phyloP scores from a whole-genome alignment of 768 basidiomycete genomes.

The Amanita pseudoporphyria region DNA sequence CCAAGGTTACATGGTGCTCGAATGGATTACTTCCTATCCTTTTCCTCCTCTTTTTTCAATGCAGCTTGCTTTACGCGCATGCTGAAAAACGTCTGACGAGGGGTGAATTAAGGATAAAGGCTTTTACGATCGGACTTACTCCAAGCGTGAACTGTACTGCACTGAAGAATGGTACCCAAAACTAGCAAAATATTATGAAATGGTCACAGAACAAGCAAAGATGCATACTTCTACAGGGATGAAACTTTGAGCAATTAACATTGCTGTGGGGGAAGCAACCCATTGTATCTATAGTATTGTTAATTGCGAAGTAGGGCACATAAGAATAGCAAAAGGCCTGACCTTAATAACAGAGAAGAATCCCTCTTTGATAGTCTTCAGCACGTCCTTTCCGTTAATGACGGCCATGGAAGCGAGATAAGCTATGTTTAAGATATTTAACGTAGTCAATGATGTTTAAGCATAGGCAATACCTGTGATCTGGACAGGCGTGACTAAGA shows the following conservation, averaged over 20 bases:
- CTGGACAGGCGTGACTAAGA: conserved; percentile 71
- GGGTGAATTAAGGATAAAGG: neutral
- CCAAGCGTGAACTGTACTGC: conserved; percentile 66
- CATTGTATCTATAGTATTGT: conserved; percentile 53
- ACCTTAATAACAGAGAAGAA: conserved; percentile 72
- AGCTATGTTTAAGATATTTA: conserved; percentile 25
- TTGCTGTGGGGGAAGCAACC: conserved; percentile 67
- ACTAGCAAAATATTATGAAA: conserved; percentile 24
- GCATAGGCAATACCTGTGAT: conserved; percentile 38
- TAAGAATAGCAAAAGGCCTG: conserved; percentile 12
- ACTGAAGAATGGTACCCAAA: conserved; percentile 89
- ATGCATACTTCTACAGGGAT: conserved; percentile 59
- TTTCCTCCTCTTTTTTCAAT: conserved; percentile 40
- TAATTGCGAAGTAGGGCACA: neutral
- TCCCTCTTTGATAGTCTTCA: conserved; percentile 59
- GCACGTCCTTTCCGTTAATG: conserved; percentile 68
- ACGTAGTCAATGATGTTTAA: neutral
- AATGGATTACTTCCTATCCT: conserved; percentile 14
- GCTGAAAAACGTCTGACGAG: conserved; percentile 61
- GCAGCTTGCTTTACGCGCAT: conserved; percentile 60
- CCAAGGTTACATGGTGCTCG: neutral
- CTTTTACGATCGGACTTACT: conserved; percentile 30
- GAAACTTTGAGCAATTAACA: conserved; percentile 72
- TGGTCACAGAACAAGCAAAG: neutral
- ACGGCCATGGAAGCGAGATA: conserved; percentile 76